phyloP scores from a whole-genome alignment of 2,329 filamentous ascomycete species.

The Penicillium aurantiogriseum region DNA sequence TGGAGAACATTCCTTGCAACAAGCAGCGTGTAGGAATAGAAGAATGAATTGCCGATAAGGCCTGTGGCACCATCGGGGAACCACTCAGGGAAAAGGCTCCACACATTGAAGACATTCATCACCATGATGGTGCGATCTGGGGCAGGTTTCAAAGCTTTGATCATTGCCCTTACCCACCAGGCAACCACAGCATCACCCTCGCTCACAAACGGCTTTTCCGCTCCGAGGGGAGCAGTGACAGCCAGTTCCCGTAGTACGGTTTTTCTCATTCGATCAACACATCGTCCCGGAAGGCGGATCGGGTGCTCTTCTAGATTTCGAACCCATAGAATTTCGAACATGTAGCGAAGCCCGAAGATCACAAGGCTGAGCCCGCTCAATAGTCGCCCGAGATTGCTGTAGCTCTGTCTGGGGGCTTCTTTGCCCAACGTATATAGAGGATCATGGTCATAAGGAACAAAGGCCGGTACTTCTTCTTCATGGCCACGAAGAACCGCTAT shows the following conservation, averaged over 20 bases:
- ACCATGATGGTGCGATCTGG: conserved; percentile 27
- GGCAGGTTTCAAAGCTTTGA: conserved; percentile 17
- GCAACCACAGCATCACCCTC: conserved; percentile 17
- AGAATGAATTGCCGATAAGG: conserved; percentile 9
- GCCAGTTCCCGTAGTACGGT: neutral
- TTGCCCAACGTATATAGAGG: neutral
- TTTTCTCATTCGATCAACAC: neutral
- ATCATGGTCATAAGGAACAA: neutral
- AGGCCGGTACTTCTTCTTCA: neutral
- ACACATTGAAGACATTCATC: conserved; percentile 44
- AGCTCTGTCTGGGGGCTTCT: neutral
- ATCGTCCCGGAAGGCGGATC: neutral
- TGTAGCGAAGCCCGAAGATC: neutral
- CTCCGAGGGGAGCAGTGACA: neutral
- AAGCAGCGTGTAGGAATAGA: neutral
- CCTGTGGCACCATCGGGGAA: conserved; percentile 27
- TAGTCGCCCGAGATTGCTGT: neutral
- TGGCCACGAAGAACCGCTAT: too few relatives aligned
- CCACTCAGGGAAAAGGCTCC: conserved; percentile 31
- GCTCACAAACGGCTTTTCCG: neutral
- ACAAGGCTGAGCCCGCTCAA: neutral
- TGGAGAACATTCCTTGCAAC: too few relatives aligned
- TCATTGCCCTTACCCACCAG: conserved; percentile 39
- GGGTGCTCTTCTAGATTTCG: neutral
- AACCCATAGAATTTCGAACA: neutral